Base-by-base conservation (phyloP, 2,329 filamentous ascomycete genomes). In the Fusarium sublunatum region DNA sequence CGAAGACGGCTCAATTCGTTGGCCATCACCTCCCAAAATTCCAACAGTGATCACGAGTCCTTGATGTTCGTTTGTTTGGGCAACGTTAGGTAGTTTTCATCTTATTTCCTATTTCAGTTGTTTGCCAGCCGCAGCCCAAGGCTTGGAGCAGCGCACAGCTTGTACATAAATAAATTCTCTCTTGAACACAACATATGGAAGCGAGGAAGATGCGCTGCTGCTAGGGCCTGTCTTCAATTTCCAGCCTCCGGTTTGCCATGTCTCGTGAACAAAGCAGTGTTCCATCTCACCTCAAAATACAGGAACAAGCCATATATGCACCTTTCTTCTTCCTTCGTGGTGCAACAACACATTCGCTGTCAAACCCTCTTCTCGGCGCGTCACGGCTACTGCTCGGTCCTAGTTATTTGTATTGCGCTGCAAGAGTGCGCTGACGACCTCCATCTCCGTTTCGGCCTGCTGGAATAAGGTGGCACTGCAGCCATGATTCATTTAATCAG, bases 151-250 rank as follows among this genome's bases (percentile, higher is more conserved):
- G 41, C 57, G 35, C 47, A 50, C 57, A 44, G 49, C 34, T 48
- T 53, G 36, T 61, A 68, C 60, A 65, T 69, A 63, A 57, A 53
- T 60, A 64, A 46, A 62, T 39, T 47, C 43, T 32, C 46, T 40
- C 62, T 49, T 25, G 34, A 49, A 29, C 41, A 58, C 60, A 40
- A 48, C 53, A 53, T 58, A 53, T 58, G 51, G 51, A 51, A 60
- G 38, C 56, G 52, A 53, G 47, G 32, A 54, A 51, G 38, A 56
- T 51, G 36, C 34, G 32, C 22, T 34, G 44, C 39, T 48, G 38
- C 24, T 32, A 22, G 45, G 43, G 31, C 28, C 32, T 11, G 28
- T 46, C 36, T 52, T 42, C 9, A 22, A 40, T 12, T 39, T 25
- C 43, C 25, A 25, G 39, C 31, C 40, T 38, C 39, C 34, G 34